Conservation (phyloP, 2,329 filamentous ascomycete species). For the Hymenotorrendiella dingleyae region DNA sequence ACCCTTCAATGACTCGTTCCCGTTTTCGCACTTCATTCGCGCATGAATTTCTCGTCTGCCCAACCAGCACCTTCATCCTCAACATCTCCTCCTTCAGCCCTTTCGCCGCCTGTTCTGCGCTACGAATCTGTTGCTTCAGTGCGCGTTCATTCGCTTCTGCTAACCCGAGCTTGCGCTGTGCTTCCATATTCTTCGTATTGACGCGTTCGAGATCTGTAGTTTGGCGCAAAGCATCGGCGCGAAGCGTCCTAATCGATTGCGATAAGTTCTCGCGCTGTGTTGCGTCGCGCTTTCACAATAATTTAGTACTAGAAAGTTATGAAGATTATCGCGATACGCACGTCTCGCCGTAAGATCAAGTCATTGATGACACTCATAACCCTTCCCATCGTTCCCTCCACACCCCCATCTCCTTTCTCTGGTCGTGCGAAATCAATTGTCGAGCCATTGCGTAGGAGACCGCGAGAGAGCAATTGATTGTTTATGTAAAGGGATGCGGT, state of each 20-base stretch:
- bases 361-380: constrained; percentile 95
- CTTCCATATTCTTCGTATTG: constrained; percentile 47
- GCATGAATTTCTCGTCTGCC: constrained; percentile 80
- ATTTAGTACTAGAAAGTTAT: neutral
- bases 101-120: constrained; percentile 67
- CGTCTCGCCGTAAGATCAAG: constrained; percentile 81
- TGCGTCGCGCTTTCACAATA: constrained; percentile 64
- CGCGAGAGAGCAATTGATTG: constrained; percentile 62
- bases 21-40: constrained; percentile 87
- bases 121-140: constrained; percentile 62
- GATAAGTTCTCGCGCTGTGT: constrained; percentile 82
- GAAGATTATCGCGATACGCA: constrained; percentile 43
- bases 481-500: constrained; percentile 68
- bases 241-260: constrained; percentile 68
- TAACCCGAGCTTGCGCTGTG: constrained; percentile 49
- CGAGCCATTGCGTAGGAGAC: constrained; percentile 61
- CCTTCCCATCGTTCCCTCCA: constrained; percentile 68
- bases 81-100: constrained; percentile 79
- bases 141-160: constrained; percentile 66
- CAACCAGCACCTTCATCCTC: constrained; percentile 70
- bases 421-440: constrained; percentile 78
- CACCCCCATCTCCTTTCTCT: constrained; percentile 54
- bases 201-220: constrained; percentile 60
- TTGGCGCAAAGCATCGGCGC: constrained; percentile 69
- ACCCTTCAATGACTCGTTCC: constrained; percentile 78